Percentiles rank a stretch among this genome's conserved stretches.
Evolutionary conservation across 345 rosid genomes (phyloP).

Genomic region (Eucalyptus leucophloia): DNA sequence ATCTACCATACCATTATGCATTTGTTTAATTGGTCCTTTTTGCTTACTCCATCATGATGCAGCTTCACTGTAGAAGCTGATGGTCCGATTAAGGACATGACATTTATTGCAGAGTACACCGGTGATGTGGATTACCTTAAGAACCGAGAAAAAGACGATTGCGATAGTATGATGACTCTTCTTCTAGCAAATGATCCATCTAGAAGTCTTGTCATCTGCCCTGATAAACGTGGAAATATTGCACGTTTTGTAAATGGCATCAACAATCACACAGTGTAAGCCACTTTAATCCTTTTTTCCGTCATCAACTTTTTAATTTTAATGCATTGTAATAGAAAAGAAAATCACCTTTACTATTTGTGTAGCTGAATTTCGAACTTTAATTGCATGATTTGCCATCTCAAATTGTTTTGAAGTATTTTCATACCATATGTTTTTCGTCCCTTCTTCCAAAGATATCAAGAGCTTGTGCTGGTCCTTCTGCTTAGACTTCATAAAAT

Average conservation of each 20-base stretch:
- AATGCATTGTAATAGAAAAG: background rate
- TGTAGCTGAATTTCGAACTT: background rate
- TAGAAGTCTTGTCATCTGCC: conserved; percentile 71
- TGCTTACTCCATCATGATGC: conserved; percentile 1
- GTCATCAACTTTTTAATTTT: background rate
- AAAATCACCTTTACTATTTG: background rate
- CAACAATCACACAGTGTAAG: conserved; percentile 80
- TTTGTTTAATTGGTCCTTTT: background rate
- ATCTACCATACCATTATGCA: background rate
- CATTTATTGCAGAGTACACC: conserved; percentile 70
- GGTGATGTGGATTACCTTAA: conserved; percentile 87
- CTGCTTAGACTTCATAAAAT: conserved; percentile 1
- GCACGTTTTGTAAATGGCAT: conserved; percentile 88
- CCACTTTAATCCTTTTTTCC: background rate
- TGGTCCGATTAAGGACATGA: conserved; percentile 72
- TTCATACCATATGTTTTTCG: background rate
- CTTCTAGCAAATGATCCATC: conserved; percentile 55
- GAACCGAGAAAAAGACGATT: conserved; percentile 71
- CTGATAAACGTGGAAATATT: conserved; percentile 82
- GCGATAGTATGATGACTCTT: conserved; percentile 93
- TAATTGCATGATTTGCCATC: background rate
- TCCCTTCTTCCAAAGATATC: background rate
- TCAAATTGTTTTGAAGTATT: background rate
- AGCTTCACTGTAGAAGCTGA: conserved; percentile 89
- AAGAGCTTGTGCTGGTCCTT: background rate